These are phyloP conservation scores for Epichloe gansuensis DNA, from an alignment of 2,329 filamentous ascomycete species.

Conservation along the genomic window DNA sequence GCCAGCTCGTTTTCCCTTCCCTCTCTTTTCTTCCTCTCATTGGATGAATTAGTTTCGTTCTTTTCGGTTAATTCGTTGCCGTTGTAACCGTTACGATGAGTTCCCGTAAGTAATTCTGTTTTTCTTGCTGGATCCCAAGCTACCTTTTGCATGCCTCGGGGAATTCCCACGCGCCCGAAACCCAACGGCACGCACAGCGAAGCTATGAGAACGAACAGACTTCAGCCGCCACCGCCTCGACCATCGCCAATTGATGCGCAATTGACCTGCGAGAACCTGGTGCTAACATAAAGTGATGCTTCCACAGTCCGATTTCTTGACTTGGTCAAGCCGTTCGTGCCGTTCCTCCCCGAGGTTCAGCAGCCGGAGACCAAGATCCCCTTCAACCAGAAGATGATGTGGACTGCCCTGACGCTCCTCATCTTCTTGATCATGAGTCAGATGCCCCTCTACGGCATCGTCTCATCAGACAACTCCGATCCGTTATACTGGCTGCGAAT, in stretches of 20 bases:
- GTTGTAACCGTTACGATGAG: constrained; percentile 36
- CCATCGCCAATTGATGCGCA: constrained; percentile 10
- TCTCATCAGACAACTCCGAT: constrained; percentile 96
- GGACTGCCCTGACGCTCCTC: constrained; percentile 85
- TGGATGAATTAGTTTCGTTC: constrained; percentile 30
- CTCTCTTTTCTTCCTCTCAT: constrained; percentile 20
- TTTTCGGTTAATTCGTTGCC: constrained; percentile 14
- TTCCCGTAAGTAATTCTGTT: constrained; percentile 36
- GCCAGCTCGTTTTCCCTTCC: constrained; percentile 22
- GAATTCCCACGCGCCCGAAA: neutral
- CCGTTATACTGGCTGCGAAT: constrained; percentile 99
- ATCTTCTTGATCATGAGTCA: constrained; percentile 99
- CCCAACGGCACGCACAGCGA: neutral
- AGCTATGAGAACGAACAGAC: constrained; percentile 4
- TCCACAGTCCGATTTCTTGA: constrained; percentile 90
- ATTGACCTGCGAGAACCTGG: constrained; percentile 14
- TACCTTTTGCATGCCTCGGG: neutral
- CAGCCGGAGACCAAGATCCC: constrained; percentile 96
- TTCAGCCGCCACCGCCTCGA: neutral
- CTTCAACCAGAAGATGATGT: constrained; percentile 98
- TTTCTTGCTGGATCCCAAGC: constrained; percentile 8
- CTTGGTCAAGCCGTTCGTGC: constrained; percentile 98
- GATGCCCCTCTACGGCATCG: constrained; percentile 98
- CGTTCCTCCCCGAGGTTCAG: constrained; percentile 98
- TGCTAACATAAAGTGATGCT: constrained; percentile 16